Percentiles rank a stretch among this genome's conserved stretches.
phyloP scores from a whole-genome alignment of 306 rosid genomes.

The Gynostemma pentaphyllum region DNA sequence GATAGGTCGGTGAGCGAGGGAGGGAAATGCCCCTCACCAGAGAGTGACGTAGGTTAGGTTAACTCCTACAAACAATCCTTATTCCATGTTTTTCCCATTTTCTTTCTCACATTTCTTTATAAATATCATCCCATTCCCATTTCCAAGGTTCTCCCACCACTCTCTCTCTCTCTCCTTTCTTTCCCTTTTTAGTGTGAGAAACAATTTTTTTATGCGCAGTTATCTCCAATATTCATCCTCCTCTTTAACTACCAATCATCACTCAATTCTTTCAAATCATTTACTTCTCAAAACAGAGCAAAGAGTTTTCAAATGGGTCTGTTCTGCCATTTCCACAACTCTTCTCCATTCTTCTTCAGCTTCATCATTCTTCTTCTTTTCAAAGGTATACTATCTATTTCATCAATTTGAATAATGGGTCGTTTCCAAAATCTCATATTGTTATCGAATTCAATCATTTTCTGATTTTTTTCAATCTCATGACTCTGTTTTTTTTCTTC shows the following conservation, averaged over 20 bases:
- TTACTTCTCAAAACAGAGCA: not conserved
- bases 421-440: not conserved
- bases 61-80: too few relatives aligned
- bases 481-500: conserved; percentile 8
- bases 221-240: conserved; percentile 3
- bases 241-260: conserved; percentile 3
- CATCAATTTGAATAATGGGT: not conserved
- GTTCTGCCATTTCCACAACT: not conserved
- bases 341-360: conserved; percentile 1
- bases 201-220: not conserved
- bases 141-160: conserved; percentile 3
- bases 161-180: not conserved
- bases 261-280: not conserved
- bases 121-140: not conserved
- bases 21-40: not conserved
- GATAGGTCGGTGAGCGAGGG: conserved; percentile 7
- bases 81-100: not conserved
- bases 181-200: not conserved
- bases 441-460: not conserved
- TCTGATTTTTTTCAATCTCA: not conserved
- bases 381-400: not conserved
- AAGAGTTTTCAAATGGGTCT: not conserved
- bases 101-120: not conserved
- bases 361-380: not conserved
- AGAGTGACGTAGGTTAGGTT: conserved; percentile 6